A percentile compares a stretch with the other conserved stretches of the same genome.
These are phyloP conservation scores for Metschnikowia vanudenii DNA, from an alignment of 805 yeast species.

Conservation along the genomic window DNA sequence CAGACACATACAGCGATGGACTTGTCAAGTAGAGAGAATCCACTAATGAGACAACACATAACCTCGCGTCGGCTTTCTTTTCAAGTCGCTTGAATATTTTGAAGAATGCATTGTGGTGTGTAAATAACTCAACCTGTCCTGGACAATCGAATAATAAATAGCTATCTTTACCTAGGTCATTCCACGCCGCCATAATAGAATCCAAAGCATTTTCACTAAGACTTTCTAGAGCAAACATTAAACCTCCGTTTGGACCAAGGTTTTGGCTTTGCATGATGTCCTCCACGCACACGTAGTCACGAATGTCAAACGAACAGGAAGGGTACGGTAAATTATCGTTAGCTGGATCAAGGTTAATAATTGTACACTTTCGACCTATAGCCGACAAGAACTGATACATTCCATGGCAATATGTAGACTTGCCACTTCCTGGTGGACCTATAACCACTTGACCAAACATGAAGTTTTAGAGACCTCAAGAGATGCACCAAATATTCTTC, in stretches of 20 bases:
- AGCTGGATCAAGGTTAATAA: slow-evolving; percentile 91
- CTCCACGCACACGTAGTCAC: slow-evolving; percentile 73
- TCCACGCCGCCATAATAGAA: slow-evolving; percentile 43
- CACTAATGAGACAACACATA: slow-evolving; percentile 81
- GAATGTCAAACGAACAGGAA: slow-evolving; percentile 65
- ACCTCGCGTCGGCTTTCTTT: slow-evolving; percentile 60
- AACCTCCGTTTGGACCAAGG: slow-evolving; percentile 88
- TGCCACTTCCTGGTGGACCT: slow-evolving; percentile 98
- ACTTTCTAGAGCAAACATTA: slow-evolving; percentile 81
- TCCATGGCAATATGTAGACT: slow-evolving; percentile 92
- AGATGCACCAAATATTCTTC: slow-evolving; percentile 1
- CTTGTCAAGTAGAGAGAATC: slow-evolving; percentile 80
- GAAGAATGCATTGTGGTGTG: slow-evolving; percentile 77
- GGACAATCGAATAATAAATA: slow-evolving; percentile 87
- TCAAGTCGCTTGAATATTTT: slow-evolving; percentile 60
- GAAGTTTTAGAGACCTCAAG: not conserved
- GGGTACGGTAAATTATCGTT: slow-evolving; percentile 71
- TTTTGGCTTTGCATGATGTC: slow-evolving; percentile 71
- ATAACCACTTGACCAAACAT: slow-evolving; percentile 88
- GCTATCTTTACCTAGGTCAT: slow-evolving; percentile 35
- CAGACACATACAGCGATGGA: slow-evolving; percentile 86
- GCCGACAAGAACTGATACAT: slow-evolving; percentile 90
- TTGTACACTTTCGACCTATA: slow-evolving; percentile 84
- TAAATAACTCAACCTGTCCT: slow-evolving; percentile 93
- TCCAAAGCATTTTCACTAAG: slow-evolving; percentile 46